phyloP scores from a whole-genome alignment of 2,329 filamentous ascomycete genomes.

The Rhynchosporium graminicola region DNA sequence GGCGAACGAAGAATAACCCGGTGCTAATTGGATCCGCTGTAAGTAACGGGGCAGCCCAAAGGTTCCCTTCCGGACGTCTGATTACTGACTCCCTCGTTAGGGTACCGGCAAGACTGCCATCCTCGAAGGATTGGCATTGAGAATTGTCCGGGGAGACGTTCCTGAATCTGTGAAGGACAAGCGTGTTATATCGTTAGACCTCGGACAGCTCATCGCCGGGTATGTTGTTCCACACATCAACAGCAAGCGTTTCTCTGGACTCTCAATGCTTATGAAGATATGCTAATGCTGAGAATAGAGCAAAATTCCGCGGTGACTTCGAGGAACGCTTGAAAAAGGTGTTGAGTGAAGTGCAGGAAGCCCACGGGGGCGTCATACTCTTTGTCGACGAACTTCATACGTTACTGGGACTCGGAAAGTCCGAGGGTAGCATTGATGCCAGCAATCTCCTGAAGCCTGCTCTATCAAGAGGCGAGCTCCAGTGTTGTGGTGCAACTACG shows the following conservation, averaged over 20 bases:
- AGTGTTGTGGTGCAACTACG: conserved; percentile 94
- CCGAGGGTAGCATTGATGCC: conserved; percentile 94
- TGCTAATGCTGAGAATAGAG: conserved; percentile 39
- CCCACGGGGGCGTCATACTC: conserved; percentile 85
- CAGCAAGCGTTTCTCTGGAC: too few species aligned
- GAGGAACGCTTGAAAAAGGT: conserved; percentile 92
- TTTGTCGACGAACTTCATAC: conserved; percentile 96
- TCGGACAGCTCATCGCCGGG: conserved; percentile 91
- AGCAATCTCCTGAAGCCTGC: conserved; percentile 94
- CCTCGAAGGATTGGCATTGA: conserved; percentile 82
- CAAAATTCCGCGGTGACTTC: conserved; percentile 94
- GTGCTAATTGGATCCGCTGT: conserved; percentile 81
- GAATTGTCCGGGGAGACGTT: conserved; percentile 90
- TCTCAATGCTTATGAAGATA: too few species aligned
- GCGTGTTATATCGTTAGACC: conserved; percentile 80
- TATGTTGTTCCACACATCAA: too few species aligned
- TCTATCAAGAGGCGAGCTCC: conserved; percentile 86
- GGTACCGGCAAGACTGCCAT: conserved; percentile 92
- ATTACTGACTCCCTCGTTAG: too few species aligned
- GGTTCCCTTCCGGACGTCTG: too few species aligned
- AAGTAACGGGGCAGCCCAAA: too few species aligned
- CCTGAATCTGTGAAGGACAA: conserved; percentile 97
- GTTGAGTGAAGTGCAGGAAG: conserved; percentile 81
- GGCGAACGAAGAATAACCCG: conserved; percentile 86
- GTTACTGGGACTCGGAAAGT: conserved; percentile 87